Evolutionary conservation across 176 grass and related monocot species (phyloP), one percentile per base, ranked within the genome.

Genomic region (Avena eriantha): DNA sequence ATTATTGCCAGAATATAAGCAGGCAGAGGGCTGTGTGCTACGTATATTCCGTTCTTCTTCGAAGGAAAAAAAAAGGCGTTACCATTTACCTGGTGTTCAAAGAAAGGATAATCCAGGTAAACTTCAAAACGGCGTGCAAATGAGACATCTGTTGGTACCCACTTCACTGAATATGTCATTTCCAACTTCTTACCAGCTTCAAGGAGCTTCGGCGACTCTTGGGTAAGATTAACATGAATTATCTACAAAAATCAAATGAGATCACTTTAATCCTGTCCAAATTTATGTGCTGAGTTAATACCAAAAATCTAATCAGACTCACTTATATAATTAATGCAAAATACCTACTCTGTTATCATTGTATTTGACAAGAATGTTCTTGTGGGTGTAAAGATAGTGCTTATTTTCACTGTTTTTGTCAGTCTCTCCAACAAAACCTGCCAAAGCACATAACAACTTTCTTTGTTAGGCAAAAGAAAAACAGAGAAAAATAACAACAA

Each of bases 171-270:
- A 89, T 96, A 98, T 29, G 93, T 93, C 93, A 98, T 88, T 22
- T 94, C 88, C 81, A 98, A 76, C 57, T 60, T 93, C 76, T 96
- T 98, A 29, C 88, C 92, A 74, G 43, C 81, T 87, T 98, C 96
- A 81, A 98, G 84, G 61, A 92, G 92, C 81, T 98, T 98, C 78
- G 96, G 92, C 65, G 79, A 88, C 65, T 96, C 96, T 98, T 95
- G 96, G 73, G 96, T 96, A 22, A 98, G 93, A 91, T 95, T 98
- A 70, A 96, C 96, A 91, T 98, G 96, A 89, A 98, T 98, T 89
- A 98, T 95, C 93, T 98, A 90, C 75, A 86, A 87, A 33, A 33
- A 18, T 49, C 2, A 26, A 58, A 77, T 48, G 19, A 94, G 43
- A 69, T 58, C 60, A 76, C 22, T 71, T 86, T 81, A 65, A 51